These are phyloP conservation scores for Blastomyces gilchristii DNA, from an alignment of 2,329 filamentous ascomycete species.

Conservation along the genomic window DNA sequence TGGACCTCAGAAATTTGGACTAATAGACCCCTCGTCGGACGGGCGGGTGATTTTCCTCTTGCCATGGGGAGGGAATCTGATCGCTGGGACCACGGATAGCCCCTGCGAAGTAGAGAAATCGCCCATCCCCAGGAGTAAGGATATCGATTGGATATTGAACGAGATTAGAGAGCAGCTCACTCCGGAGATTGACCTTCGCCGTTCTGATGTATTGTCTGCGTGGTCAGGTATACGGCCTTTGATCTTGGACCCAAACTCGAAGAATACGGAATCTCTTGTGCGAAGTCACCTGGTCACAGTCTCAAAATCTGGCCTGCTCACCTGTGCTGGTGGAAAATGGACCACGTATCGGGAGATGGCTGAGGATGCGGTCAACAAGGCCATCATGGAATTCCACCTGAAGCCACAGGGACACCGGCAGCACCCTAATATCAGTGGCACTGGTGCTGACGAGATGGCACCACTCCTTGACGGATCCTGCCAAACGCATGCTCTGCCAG, in stretches of 20 bases:
- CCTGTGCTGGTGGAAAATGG: constrained; percentile 69
- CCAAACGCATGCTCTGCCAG: constrained; percentile 60
- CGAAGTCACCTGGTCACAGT: constrained; percentile 64
- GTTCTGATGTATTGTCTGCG: constrained; percentile 63
- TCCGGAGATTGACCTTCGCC: constrained; percentile 62
- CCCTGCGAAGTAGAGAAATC: constrained; percentile 55
- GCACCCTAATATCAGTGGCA: constrained; percentile 53
- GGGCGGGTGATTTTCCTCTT: constrained; percentile 73
- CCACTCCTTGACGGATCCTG: constrained; percentile 54
- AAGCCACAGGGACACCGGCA: constrained; percentile 44
- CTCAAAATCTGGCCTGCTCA: constrained; percentile 60
- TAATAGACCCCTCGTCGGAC: constrained; percentile 68
- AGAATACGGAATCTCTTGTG: constrained; percentile 65
- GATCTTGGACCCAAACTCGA: constrained; percentile 63
- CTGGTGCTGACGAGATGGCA: constrained; percentile 57
- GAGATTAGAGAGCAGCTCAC: constrained; percentile 64
- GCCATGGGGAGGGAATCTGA: constrained; percentile 71
- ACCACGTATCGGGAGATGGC: constrained; percentile 75
- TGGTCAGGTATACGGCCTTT: constrained; percentile 69
- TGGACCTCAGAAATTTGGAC: constrained; percentile 62
- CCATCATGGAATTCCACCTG: constrained; percentile 54
- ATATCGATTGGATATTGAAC: constrained; percentile 65
- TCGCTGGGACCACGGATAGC: constrained; percentile 66
- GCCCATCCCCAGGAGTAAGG: constrained; percentile 59
- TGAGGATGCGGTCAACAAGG: constrained; percentile 64